Base-by-base conservation (phyloP, 768 basidiomycete species). In the Boletus sensibilis region DNA sequence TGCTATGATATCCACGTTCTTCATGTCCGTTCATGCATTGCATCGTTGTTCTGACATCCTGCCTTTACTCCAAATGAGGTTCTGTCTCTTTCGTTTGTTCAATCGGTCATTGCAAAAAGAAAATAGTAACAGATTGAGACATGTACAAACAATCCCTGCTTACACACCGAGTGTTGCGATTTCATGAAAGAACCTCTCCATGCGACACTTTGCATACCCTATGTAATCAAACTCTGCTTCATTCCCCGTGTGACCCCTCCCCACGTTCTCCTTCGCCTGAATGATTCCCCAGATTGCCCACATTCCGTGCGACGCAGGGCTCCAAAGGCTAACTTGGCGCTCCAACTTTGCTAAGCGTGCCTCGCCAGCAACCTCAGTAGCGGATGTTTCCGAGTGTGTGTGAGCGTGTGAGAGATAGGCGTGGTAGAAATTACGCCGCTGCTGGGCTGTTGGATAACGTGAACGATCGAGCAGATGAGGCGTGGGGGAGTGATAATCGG, bases 211-310 rank as follows among this genome's bases (percentile, higher is more conserved):
- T 18, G 94, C 86, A 68, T 97, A 98, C 12, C 79, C 78, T 58
- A 98, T 72, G 72, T 98, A 97, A 73, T 98, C 90, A 68, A 97
- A 98, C 61, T 94, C 96, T 16, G 82, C 82, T 61, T 84, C 80
- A 37, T 14, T 35, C 72, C 75, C 43, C 79, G 18, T 16, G 16
- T 41, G 80, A 39, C 78, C 76, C 18, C 73, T 79, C 63, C 87
- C 81, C 8, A 92, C 59, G 62, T 87, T 82, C 62, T 92, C 90
- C 59, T 83, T 82, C 7, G 92, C 93, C 72, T 96, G 94, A 5
- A 98, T 85, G 60, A 98, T 79, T 9, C 91, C 94, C 97, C 97
- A 99, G 42, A 98, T 75, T 8, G 90, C 86, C 94, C 96, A 98
- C 82, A 89, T 87, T 13, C 83, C 94, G 64, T 94, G 92, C 21